Evolutionary conservation across 2,329 filamentous ascomycete species (phyloP).

Genomic region (Hypoxylon sp.): DNA sequence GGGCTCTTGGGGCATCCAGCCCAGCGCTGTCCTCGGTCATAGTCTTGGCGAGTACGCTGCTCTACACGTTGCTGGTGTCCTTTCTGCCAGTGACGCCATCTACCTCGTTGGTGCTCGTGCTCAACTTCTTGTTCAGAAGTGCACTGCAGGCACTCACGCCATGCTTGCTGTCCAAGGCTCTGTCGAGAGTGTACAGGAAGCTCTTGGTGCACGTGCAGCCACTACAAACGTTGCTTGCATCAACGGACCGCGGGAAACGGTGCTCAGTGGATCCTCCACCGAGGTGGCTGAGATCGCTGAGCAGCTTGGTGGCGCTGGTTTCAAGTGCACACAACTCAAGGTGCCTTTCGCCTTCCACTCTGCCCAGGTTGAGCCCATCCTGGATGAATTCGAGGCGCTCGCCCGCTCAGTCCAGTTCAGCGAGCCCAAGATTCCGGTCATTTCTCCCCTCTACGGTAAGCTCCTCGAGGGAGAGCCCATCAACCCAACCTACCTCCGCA

Average conservation of each 20-base stretch:
- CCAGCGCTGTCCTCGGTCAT: conserved; percentile 68
- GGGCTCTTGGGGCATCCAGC: conserved; percentile 66
- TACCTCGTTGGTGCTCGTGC: conserved; percentile 77
- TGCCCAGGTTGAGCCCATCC: conserved; percentile 71
- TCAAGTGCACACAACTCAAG: conserved; percentile 72
- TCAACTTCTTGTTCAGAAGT: conserved; percentile 72
- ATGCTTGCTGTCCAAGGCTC: conserved; percentile 64
- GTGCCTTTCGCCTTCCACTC: conserved; percentile 77
- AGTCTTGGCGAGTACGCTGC: conserved; percentile 81
- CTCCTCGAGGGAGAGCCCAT: conserved; percentile 70
- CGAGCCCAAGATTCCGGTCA: conserved; percentile 67
- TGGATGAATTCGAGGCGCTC: conserved; percentile 68
- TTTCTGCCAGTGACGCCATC: conserved; percentile 77
- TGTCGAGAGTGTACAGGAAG: conserved; percentile 64
- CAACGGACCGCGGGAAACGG: conserved; percentile 80
- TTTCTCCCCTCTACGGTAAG: conserved; percentile 74
- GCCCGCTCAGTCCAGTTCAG: conserved; percentile 67
- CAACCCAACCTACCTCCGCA: conserved; percentile 71
- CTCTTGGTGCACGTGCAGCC: conserved; percentile 57
- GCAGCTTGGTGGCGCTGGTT: conserved; percentile 62
- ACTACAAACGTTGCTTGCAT: conserved; percentile 73
- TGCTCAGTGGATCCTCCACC: conserved; percentile 67
- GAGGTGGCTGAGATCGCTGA: conserved; percentile 55
- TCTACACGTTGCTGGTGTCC: conserved; percentile 75
- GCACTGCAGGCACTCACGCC: conserved; percentile 73